Evolutionary conservation across 768 basidiomycete genomes (phyloP), one percentile per base, ranked within the genome.

Genomic region (Chalciporus chontae): DNA sequence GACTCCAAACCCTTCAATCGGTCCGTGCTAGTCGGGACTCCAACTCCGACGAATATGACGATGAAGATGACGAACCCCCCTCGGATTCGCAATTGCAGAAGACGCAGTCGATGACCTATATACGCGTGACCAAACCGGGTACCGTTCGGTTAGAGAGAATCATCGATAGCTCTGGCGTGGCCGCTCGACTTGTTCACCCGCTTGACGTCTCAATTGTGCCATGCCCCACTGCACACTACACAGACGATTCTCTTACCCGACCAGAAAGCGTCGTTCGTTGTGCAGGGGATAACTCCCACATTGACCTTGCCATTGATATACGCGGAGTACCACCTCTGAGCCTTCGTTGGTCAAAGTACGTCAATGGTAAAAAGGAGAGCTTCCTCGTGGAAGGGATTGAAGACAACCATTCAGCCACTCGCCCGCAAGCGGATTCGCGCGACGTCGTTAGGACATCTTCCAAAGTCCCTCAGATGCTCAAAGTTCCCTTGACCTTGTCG

Each of bases 311-410:
- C 53, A 85, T 90, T 55, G 75, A 79, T 45, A 81, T 91, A 23
- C 73, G 71, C 50, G 90, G 89, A 8, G 81, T 89, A 8, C 86
- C 89, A 17, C 87, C 88, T 10, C 73, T 92, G 57, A 86, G 82
- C 58, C 72, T 93, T 38, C 78, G 80, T 38, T 92, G 90, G 90
- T 76, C 80, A 58, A 81, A 83, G 53, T 80, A 84, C 19, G 71
- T 84, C 38, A 84, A 83, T 48, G 83, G 81, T 10, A 73, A 76
- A 53, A 74, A 76, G 47, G 89, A 94, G 60, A 73, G 78, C 40
- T 87, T 87, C 54, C 69, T 87, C 36, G 89, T 93, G 2, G 91
- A 94, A 60, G 91, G 92, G 8, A 90, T 94, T 43, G 86, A 90
- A 64, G 79, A 77, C 34, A 74, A 76, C 19, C 73, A 74, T 40